Conservation (phyloP, 441 rosid species). For the Gossypium davidsonii region DNA sequence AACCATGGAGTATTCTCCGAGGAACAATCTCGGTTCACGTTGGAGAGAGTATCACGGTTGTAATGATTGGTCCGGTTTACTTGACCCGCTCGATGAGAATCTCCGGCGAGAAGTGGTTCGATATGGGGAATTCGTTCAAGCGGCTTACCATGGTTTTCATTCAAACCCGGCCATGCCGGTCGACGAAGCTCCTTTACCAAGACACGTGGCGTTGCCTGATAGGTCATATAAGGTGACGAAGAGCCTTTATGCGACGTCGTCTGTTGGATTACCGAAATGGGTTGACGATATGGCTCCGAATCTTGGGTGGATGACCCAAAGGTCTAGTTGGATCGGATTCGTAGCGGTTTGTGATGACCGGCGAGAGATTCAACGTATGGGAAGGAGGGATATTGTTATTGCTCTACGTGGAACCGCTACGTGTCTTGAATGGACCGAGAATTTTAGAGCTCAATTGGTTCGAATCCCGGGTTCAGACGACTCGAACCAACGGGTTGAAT, state of each 20-base stretch:
- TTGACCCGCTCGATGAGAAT: conserved; percentile 64
- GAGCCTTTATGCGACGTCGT: conserved; percentile 61
- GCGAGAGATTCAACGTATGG: conserved; percentile 66
- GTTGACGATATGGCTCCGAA: conserved; percentile 61
- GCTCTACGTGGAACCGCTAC: conserved; percentile 72
- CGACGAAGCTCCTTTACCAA: conserved; percentile 28
- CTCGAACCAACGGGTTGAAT: conserved; percentile 38
- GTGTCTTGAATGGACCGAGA: conserved; percentile 72
- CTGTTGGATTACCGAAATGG: conserved; percentile 59
- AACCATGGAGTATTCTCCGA: conserved; percentile 71
- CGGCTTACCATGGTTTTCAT: conserved; percentile 61
- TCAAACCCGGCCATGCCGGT: conserved; percentile 44
- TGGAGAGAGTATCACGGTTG: conserved; percentile 61
- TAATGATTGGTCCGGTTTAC: conserved; percentile 56
- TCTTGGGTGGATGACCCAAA: conserved; percentile 70
- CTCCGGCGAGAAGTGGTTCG: conserved; percentile 65
- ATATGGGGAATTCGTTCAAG: conserved; percentile 63
- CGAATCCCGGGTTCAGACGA: conserved; percentile 23
- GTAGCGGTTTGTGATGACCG: conserved; percentile 68
- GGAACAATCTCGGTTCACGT: conserved; percentile 52
- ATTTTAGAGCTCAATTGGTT: conserved; percentile 40
- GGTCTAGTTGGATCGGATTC: conserved; percentile 68
- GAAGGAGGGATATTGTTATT: conserved; percentile 65
- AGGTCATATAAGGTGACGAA: conserved; percentile 49
- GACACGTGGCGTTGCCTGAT: conserved; percentile 47